Evolutionary conservation across 2,329 filamentous ascomycete genomes (phyloP), one percentile per base, ranked within the genome.

Genomic region (Ophiostoma sp.): DNA sequence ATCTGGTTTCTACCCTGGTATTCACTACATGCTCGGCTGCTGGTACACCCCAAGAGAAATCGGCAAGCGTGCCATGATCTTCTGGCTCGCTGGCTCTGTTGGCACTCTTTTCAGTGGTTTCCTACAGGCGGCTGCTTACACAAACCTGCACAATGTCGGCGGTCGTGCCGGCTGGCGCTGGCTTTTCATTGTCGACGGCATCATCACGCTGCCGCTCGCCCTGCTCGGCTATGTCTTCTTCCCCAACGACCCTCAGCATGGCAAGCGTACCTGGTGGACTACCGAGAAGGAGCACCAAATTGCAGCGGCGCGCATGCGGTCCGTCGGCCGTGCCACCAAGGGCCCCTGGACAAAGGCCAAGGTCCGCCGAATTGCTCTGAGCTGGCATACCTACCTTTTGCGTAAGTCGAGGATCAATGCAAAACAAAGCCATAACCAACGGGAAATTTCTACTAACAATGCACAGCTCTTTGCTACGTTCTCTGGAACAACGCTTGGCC

Each of bases 31-130:
- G 68, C 77, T 83, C 2, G 81, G 81, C 7, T 79, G 84, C 0
- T 89, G 87, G 87, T 89, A 89, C 74, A 89, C 83, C 0, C 81
- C 83, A 20, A 79, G 81, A 15, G 87, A 90, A 72, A 81, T 90
- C 0, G 87, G 86, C 0, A 90, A 89, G 75, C 82, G 88, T 1
- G 86, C 83, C 4, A 87, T 85, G 66, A 85, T 90, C 67, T 90
- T 90, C 75, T 88, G 86, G 0, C 81, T 85, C 0, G 86, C 85
- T 13, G 87, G 86, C 0, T 80, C 88, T 1, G 84, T 85, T 84
- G 74, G 74, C 6, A 36, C 23, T 4, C 76, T 79, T 71, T 73
- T 79, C 20, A 77, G 75, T 62, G 78, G 78, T 0, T 77, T 79
- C 62, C 76, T 87, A 0, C 84, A 86, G 73, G 81, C 84, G 1